Evolutionary conservation across 2,329 filamentous ascomycete species (phyloP), one percentile per base, ranked within the genome.

Genomic region (Alternaria viburni): DNA sequence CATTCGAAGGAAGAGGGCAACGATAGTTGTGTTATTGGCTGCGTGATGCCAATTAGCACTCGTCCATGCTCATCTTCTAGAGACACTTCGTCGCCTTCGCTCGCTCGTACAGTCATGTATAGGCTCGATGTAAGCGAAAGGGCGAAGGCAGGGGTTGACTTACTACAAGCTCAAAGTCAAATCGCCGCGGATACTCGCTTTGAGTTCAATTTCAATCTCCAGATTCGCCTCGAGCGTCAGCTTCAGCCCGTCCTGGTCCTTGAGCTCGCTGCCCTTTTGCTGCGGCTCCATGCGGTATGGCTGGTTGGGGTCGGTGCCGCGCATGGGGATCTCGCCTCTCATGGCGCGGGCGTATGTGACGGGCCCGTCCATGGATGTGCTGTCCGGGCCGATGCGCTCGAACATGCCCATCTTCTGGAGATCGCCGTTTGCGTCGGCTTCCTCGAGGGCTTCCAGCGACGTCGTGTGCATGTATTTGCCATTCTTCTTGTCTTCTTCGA

Each of bases 151-250:
- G 44, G 47, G 56, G 46, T 44, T 3, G n/a, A 89, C 88, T 84
- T 86, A 93, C 91, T 91, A 88, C 74, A 96, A 85, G 68, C 89
- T 90, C 68, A 96, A 81, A 32, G 92, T 93, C 68, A 96, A 81
- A 82, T 96, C 93, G 75, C 93, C 93, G 73, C 93, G 89, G 69
- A 96, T 93, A 79, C 90, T 90, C 19, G 92, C 92, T 85, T 96
- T 96, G 65, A 96, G 86, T 73, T 93, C 90, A 65, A 96, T 92
- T 80, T 96, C 92, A 54, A 96, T 86, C 69, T 96, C 92, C 61
- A 96, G 83, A 79, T 94, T 93, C 59, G 93, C 82, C 76, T 94
- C 92, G 21, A 96, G 82, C 41, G 89, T 87, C 75, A 94, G 80
- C 77, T 89, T 89, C 75, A 93, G 79, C 43, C 91, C 90, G 73